Evolutionary conservation across 306 rosid genomes (phyloP).

Genomic region (Spatholobus suberectus): DNA sequence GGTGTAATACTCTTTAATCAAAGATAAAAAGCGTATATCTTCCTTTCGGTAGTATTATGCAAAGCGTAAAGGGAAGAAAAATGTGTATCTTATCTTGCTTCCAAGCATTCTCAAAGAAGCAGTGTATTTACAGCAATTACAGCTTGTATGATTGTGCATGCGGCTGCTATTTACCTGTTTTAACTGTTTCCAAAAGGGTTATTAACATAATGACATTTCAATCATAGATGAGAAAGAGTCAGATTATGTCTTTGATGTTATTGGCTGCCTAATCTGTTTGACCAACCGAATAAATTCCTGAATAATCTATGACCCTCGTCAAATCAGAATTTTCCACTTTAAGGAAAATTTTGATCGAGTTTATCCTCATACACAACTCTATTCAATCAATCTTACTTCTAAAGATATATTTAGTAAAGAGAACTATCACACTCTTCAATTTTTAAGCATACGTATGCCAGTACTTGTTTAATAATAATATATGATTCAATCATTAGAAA

Average conservation of each 20-base stretch:
- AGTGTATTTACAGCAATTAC: constrained; percentile 50
- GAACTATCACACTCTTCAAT: background rate
- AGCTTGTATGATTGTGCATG: constrained; percentile 33
- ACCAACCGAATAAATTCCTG: background rate
- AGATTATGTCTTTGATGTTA: constrained; percentile 31
- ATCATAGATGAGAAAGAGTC: background rate
- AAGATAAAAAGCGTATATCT: constrained; percentile 6
- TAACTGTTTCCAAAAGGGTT: constrained; percentile 31
- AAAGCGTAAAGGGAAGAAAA: constrained; percentile 44
- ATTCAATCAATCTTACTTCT: background rate
- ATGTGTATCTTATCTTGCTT: constrained; percentile 43
- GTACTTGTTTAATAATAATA: background rate
- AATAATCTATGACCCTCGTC: background rate
- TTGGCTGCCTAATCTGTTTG: constrained; percentile 16
- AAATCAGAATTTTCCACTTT: constrained; percentile 22
- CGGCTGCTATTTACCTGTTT: background rate
- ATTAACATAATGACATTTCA: background rate
- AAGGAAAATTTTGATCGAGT: background rate
- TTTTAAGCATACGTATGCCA: background rate
- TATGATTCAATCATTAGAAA: constrained; percentile 33
- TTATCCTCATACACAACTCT: background rate
- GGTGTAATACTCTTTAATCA: background rate
- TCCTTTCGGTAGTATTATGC: constrained; percentile 23
- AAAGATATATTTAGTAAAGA: constrained; percentile 25
- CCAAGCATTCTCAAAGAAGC: constrained; percentile 44